phyloP scores from a whole-genome alignment of 148 eudicot genomes.

The Camellia sinensis region DNA sequence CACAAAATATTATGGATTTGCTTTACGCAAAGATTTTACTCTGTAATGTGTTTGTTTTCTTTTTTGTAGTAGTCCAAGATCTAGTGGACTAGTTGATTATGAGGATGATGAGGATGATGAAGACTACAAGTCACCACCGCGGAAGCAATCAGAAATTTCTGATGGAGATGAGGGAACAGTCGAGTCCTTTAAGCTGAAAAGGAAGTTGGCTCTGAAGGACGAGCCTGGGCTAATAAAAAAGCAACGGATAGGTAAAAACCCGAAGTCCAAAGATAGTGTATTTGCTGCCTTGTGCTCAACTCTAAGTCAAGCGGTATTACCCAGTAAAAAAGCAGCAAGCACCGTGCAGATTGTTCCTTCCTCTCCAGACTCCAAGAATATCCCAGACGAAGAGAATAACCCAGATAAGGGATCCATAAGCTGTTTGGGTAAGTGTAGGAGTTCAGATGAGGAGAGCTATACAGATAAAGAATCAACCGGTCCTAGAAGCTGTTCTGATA shows the following conservation, averaged over 20 bases:
- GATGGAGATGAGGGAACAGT: conserved; percentile 64
- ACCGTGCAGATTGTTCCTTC: conserved; percentile 24
- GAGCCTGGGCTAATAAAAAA: conserved; percentile 60
- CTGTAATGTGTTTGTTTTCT: background rate
- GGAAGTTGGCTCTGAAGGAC: conserved; percentile 53
- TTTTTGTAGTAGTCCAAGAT: conserved; percentile 42
- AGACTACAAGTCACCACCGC: conserved; percentile 88
- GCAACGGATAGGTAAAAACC: conserved; percentile 43
- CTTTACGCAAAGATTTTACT: background rate
- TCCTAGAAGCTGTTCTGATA: conserved; percentile 32
- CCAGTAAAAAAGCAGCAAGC: conserved; percentile 52
- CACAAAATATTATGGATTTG: conserved; percentile 1
- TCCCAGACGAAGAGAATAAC: conserved; percentile 32
- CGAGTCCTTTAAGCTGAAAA: conserved; percentile 53
- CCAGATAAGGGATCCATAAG: conserved; percentile 34
- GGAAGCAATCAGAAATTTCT: conserved; percentile 48
- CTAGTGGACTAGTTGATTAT: conserved; percentile 88
- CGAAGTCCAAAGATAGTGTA: conserved; percentile 58
- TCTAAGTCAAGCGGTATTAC: conserved; percentile 64
- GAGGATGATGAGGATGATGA: conserved; percentile 97
- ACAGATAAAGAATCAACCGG: conserved; percentile 25
- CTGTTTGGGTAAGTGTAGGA: conserved; percentile 22
- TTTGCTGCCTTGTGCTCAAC: conserved; percentile 78
- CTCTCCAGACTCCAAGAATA: conserved; percentile 27
- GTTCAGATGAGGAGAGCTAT: conserved; percentile 26